These are phyloP conservation scores for Thymus mandschuricus DNA, from an alignment of 257 asterid genomes.

Conservation along the genomic window DNA sequence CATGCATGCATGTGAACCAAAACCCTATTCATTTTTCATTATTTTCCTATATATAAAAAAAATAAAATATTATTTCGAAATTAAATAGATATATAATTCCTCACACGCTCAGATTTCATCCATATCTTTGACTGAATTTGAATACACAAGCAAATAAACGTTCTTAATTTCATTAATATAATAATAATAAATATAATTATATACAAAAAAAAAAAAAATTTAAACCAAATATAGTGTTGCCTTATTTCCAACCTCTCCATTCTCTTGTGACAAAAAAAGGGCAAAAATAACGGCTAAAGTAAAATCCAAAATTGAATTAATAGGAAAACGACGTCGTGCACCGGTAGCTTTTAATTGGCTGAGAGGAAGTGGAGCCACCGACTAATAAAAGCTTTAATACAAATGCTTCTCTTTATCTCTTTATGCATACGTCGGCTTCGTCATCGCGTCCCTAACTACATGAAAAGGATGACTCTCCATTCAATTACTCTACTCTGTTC, in stretches of 20 bases:
- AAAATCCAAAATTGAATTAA: background rate
- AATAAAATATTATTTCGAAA: no score
- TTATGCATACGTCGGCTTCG: background rate
- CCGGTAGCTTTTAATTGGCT: background rate
- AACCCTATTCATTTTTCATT: no score
- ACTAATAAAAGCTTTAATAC: slow-evolving; percentile 30
- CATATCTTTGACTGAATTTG: background rate
- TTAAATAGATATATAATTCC: background rate
- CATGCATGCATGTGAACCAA: no score
- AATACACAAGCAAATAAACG: background rate
- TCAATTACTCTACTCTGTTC: no score
- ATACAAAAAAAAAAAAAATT: background rate
- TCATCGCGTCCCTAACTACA: background rate
- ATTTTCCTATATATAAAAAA: no score
- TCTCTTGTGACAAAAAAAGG: background rate
- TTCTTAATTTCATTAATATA: background rate
- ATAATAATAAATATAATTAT: no score
- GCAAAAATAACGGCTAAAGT: background rate
- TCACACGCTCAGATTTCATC: background rate
- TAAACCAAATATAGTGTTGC: slow-evolving; percentile 6
- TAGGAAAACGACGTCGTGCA: slow-evolving; percentile 23
- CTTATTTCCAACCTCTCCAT: slow-evolving; percentile 10
- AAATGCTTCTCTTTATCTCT: slow-evolving; percentile 17
- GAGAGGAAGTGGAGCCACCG: slow-evolving; percentile 26
- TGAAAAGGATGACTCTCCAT: background rate